Evolutionary conservation across 1,284 basidiomycete genomes (phyloP).

Genomic region (Baeospora myosura): DNA sequence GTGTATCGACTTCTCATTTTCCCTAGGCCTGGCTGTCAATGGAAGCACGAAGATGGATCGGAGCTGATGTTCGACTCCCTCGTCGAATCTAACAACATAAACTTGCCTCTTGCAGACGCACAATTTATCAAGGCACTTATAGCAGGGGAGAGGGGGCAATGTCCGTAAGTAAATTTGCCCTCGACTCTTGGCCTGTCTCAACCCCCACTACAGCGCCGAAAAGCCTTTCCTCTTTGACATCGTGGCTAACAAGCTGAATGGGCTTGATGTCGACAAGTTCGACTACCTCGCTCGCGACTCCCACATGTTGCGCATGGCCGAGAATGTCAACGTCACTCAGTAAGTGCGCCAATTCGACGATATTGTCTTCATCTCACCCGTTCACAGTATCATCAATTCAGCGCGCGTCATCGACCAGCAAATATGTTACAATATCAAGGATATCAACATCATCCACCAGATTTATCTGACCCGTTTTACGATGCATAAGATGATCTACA

Average conservation of each 20-base stretch:
- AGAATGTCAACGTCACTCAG: constrained; percentile 47
- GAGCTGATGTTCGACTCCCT: constrained; percentile 69
- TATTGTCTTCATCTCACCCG: neutral
- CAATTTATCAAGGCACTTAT: constrained; percentile 66
- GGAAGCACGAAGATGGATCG: constrained; percentile 66
- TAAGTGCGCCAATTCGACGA: constrained; percentile 16
- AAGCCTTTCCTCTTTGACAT: constrained; percentile 61
- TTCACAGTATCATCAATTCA: constrained; percentile 55
- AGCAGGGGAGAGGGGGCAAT: constrained; percentile 42
- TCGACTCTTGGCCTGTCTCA: neutral
- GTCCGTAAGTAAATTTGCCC: constrained; percentile 30
- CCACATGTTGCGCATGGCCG: constrained; percentile 30
- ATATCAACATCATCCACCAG: constrained; percentile 63
- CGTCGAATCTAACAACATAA: constrained; percentile 41
- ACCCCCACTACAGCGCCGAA: constrained; percentile 21
- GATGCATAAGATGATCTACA: constrained; percentile 71
- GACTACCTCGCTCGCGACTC: constrained; percentile 74
- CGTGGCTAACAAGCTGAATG: constrained; percentile 70
- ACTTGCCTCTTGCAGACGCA: constrained; percentile 36
- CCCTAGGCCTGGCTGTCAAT: constrained; percentile 19
- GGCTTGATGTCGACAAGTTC: constrained; percentile 75
- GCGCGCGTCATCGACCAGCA: constrained; percentile 64
- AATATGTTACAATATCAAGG: constrained; percentile 76
- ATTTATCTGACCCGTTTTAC: constrained; percentile 67
- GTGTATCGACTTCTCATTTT: neutral